phyloP scores from a whole-genome alignment of 2,329 filamentous ascomycete species.

The Xylariales sp. region DNA sequence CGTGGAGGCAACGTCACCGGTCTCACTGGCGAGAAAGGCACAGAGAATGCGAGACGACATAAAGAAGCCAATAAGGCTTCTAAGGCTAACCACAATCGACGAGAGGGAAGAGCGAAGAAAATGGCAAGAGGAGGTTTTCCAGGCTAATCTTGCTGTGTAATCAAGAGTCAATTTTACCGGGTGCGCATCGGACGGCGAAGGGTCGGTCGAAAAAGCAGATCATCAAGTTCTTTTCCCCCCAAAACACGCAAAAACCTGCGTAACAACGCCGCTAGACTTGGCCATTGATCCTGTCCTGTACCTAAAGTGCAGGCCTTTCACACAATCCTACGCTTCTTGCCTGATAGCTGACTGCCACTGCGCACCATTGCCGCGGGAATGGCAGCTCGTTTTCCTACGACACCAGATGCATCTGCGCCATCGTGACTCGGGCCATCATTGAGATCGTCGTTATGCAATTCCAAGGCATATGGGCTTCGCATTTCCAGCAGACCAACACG shows the following conservation, averaged over 20 bases:
- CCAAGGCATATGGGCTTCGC: constrained; percentile 34
- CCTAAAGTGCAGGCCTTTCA: too few relatives aligned
- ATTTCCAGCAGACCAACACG: constrained; percentile 28
- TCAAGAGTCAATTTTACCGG: neutral
- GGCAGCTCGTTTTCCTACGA: constrained; percentile 21
- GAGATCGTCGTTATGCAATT: constrained; percentile 31
- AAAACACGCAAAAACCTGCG: too few relatives aligned
- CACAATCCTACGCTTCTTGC: constrained; percentile 22
- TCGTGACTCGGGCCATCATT: constrained; percentile 18
- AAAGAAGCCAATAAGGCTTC: constrained; percentile 83
- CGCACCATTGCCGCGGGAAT: constrained; percentile 14
- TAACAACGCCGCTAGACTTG: too few relatives aligned
- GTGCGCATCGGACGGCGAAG: too few relatives aligned
- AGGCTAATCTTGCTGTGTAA: constrained; percentile 10
- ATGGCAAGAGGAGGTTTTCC: constrained; percentile 51
- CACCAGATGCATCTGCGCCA: constrained; percentile 5
- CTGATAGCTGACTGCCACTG: constrained; percentile 15
- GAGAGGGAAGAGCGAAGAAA: constrained; percentile 64
- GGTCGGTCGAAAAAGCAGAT: too few relatives aligned
- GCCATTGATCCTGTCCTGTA: too few relatives aligned
- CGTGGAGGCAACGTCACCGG: constrained; percentile 60
- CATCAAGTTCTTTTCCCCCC: too few relatives aligned
- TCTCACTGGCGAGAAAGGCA: constrained; percentile 63
- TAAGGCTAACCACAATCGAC: constrained; percentile 79
- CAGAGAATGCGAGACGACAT: constrained; percentile 62